A percentile compares a stretch with the other conserved stretches of the same genome.
phyloP scores from a whole-genome alignment of 176 grass and related monocot species.

The Rhynchospora breviuscula region DNA sequence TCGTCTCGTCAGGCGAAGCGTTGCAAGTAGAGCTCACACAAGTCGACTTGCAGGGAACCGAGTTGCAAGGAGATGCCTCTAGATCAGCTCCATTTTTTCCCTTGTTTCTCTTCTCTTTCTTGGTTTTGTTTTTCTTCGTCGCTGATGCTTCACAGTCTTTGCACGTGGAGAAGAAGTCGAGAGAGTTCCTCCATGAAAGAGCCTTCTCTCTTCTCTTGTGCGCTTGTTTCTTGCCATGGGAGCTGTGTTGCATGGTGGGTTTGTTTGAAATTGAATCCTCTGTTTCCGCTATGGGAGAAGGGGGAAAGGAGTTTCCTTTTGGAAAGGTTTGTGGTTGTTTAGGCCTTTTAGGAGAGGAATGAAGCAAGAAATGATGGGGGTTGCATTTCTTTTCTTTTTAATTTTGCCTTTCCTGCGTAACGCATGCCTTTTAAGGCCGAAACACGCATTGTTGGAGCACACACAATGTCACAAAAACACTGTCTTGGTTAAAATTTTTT shows the following conservation, averaged over 20 bases:
- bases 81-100: background rate
- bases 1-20: slow-evolving; percentile 10
- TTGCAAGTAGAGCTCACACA: background rate
- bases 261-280: slow-evolving; percentile 18
- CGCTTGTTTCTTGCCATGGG: slow-evolving; percentile 22
- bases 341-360: background rate
- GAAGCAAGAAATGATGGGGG: slow-evolving; percentile 3
- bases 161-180: slow-evolving; percentile 22
- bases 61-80: background rate
- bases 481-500: background rate
- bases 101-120: background rate
- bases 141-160: slow-evolving; percentile 25
- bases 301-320: slow-evolving; percentile 3
- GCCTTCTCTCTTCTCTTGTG: slow-evolving; percentile 20
- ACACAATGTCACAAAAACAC: background rate
- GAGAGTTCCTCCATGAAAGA: slow-evolving; percentile 23
- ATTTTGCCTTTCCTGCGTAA: slow-evolving; percentile 5
- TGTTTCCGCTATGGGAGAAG: slow-evolving; percentile 46
- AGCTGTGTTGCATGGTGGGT: background rate
- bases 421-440: slow-evolving; percentile 14
- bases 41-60: background rate
- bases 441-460: slow-evolving; percentile 6
- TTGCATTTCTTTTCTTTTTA: slow-evolving; percentile 4
- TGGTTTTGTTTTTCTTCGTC: background rate
- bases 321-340: slow-evolving; percentile 1